These are phyloP conservation scores for Ophiocordyceps camponoti-rufipedis DNA, from an alignment of 2,329 filamentous ascomycete genomes.

Conservation along the genomic window DNA sequence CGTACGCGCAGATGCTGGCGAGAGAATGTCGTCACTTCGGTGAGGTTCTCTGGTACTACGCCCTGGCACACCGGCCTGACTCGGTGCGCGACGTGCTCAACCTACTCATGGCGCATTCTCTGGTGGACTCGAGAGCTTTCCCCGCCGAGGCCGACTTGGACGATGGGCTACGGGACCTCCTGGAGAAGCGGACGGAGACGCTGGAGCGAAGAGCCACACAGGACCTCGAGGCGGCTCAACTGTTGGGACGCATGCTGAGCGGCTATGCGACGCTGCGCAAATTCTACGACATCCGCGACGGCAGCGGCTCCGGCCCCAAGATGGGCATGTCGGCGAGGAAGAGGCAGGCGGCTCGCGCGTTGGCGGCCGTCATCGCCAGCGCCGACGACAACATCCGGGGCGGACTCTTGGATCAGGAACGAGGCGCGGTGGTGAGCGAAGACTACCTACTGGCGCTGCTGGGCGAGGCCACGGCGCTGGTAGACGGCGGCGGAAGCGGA, in stretches of 20 bases:
- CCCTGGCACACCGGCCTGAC: constrained; percentile 57
- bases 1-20: constrained; percentile 64
- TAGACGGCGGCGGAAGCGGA: constrained; percentile 13
- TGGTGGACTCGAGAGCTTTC: constrained; percentile 69
- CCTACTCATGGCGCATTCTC: constrained; percentile 69
- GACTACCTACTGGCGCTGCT: constrained; percentile 73
- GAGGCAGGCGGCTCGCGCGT: constrained; percentile 50
- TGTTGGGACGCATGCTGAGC: constrained; percentile 71
- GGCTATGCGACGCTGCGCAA: constrained; percentile 82
- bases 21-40: constrained; percentile 62
- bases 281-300: constrained; percentile 78
- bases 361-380: constrained; percentile 71
- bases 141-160: constrained; percentile 58
- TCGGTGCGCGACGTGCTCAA: constrained; percentile 79
- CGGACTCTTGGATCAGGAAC: constrained; percentile 65
- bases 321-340: constrained; percentile 15
- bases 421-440: constrained; percentile 71
- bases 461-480: constrained; percentile 65
- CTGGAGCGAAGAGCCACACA: constrained; percentile 53
- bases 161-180: constrained; percentile 46
- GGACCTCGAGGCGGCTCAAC: constrained; percentile 65
- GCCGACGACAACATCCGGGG: constrained; percentile 83
- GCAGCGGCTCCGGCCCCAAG: too few relatives aligned
- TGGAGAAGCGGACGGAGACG: constrained; percentile 53
- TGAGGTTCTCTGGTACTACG: constrained; percentile 77